A percentile compares a stretch with the other conserved stretches of the same genome.
phyloP scores from a whole-genome alignment of 78 protist genomes.

The Neovahlkampfia damariscottae region DNA sequence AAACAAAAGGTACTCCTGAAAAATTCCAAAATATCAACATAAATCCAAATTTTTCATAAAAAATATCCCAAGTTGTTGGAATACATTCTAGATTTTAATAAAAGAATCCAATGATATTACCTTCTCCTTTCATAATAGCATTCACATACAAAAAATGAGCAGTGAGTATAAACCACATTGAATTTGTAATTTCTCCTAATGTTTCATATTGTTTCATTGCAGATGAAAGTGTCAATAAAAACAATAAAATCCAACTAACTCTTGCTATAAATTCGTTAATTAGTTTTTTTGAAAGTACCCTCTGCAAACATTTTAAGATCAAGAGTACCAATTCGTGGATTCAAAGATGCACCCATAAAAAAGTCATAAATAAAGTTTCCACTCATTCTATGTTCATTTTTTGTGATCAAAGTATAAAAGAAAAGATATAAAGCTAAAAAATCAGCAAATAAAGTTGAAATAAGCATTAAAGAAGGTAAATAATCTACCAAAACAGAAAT shows the following conservation, averaged over 20 bases:
- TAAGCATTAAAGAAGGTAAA: conserved; percentile 14
- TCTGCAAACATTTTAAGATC: conserved; percentile 55
- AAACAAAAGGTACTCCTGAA: conserved; percentile 61
- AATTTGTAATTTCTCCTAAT: conserved; percentile 1
- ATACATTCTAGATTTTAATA: no score
- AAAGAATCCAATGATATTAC: no score
- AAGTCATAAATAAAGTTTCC: conserved; percentile 47
- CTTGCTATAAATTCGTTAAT: no score
- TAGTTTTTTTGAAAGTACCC: no score
- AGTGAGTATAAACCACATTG: conserved; percentile 30
- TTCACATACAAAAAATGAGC: conserved; percentile 53
- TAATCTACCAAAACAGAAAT: conserved; percentile 15
- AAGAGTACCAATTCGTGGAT: conserved; percentile 38
- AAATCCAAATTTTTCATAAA: conserved; percentile 53
- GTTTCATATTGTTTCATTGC: conserved; percentile 19
- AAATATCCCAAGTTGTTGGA: conserved; percentile 55
- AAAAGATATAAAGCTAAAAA: conserved; percentile 6
- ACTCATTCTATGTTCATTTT: conserved; percentile 7
- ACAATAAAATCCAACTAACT: conserved; percentile 37
- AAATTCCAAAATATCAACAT: conserved; percentile 61
- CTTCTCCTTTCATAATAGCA: conserved; percentile 47
- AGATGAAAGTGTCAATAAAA: conserved; percentile 28
- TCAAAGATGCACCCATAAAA: conserved; percentile 50
- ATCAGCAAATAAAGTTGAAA: conserved; percentile 19
- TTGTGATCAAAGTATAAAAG: not conserved